These are phyloP conservation scores for Raddia distichophylla DNA, from an alignment of 176 grass and related monocot species.

Conservation along the genomic window DNA sequence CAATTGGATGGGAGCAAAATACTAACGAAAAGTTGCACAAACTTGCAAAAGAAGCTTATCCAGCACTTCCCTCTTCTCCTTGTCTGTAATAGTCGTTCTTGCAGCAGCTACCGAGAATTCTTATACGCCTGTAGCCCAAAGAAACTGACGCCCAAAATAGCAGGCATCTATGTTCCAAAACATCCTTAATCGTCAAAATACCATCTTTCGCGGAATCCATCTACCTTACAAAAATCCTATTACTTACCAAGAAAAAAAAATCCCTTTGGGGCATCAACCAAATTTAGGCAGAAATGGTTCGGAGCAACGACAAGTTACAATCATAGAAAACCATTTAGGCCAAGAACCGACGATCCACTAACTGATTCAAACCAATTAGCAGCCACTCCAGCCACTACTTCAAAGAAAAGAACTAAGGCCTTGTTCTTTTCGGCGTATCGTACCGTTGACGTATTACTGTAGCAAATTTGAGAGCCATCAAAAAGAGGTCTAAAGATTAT, in stretches of 20 bases:
- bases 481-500: too few species aligned
- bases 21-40: conserved; percentile 30
- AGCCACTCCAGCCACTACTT: too few species aligned
- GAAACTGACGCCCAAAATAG: not conserved
- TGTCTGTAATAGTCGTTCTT: conserved; percentile 55
- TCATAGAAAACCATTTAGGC: not conserved
- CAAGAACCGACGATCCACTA: not conserved
- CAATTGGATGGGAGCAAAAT: conserved; percentile 18
- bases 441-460: too few species aligned
- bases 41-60: conserved; percentile 83
- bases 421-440: too few species aligned
- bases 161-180: not conserved
- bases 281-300: conserved; percentile 6
- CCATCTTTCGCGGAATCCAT: not conserved
- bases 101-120: conserved; percentile 74
- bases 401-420: not conserved
- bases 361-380: not conserved
- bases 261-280: not conserved
- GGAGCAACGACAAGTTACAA: not conserved
- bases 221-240: not conserved
- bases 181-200: not conserved
- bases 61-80: conserved; percentile 59
- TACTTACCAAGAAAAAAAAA: not conserved
- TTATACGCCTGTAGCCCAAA: conserved; percentile 55
- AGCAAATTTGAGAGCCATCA: too few species aligned